phyloP scores from a whole-genome alignment of 306 rosid species.

The Quercus ilex region DNA sequence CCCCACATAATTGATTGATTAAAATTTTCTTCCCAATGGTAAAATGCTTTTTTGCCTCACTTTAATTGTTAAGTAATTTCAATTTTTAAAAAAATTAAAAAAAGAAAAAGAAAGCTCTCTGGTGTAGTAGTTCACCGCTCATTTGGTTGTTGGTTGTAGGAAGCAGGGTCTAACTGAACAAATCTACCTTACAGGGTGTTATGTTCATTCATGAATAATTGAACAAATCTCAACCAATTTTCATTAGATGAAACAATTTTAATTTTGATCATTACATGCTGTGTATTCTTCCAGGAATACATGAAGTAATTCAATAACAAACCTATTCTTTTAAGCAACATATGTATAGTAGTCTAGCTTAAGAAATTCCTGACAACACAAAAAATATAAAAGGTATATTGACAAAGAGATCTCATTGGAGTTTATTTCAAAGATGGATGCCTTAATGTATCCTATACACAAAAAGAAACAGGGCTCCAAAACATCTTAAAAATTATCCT shows the following conservation, averaged over 20 bases:
- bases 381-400: conserved; percentile 9
- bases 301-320: background rate
- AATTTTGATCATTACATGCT: background rate
- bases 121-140: too few species aligned
- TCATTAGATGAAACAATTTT: background rate
- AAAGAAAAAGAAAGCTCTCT: too few species aligned
- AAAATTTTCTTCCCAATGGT: too few species aligned
- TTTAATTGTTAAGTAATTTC: too few species aligned
- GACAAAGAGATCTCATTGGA: conserved; percentile 15
- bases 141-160: too few species aligned
- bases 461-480: background rate
- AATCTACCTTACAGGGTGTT: too few species aligned
- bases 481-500: conserved; percentile 58
- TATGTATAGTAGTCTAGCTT: background rate
- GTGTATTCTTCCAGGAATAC: background rate
- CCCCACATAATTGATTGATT: too few species aligned
- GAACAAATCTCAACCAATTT: background rate
- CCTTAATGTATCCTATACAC: conserved; percentile 35
- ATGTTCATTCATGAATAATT: too few species aligned
- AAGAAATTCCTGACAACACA: conserved; percentile 12
- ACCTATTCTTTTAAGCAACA: background rate
- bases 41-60: too few species aligned
- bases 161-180: too few species aligned
- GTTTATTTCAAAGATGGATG: conserved; percentile 5
- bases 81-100: too few species aligned